These are phyloP conservation scores for Liquidambar formosana DNA, from an alignment of 164 flowering plant species.

Conservation along the genomic window DNA sequence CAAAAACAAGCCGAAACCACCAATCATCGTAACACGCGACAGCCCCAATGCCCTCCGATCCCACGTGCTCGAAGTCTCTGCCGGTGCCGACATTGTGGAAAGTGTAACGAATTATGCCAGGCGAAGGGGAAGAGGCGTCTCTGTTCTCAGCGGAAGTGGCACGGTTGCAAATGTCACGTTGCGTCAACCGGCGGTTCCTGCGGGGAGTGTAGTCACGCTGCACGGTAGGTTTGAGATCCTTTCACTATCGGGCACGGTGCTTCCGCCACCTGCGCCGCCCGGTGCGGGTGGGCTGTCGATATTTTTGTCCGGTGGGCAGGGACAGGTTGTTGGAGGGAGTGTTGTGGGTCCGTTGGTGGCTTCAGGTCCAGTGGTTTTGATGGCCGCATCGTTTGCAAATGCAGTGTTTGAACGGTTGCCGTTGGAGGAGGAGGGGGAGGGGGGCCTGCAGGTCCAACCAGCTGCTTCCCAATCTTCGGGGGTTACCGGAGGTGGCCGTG, in stretches of 20 bases:
- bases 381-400: conserved; percentile 50
- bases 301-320: conserved; percentile 48
- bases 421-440: conserved; percentile 37
- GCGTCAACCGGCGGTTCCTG: conserved; percentile 44
- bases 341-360: conserved; percentile 53
- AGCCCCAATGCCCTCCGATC: conserved; percentile 49
- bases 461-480: conserved; percentile 49
- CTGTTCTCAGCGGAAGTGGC: conserved; percentile 52
- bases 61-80: conserved; percentile 48
- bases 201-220: conserved; percentile 41
- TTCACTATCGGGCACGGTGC: conserved; percentile 47
- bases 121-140: conserved; percentile 46
- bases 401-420: conserved; percentile 52
- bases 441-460: conserved; percentile 28
- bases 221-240: conserved; percentile 61
- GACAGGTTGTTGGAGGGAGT: conserved; percentile 55
- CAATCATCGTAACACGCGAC: conserved; percentile 48
- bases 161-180: conserved; percentile 42
- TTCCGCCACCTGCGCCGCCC: conserved; percentile 58
- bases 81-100: conserved; percentile 48
- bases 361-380: conserved; percentile 44
- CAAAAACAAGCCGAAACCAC: conserved; percentile 63
- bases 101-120: conserved; percentile 39
- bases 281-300: conserved; percentile 47
- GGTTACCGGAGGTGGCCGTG: conserved; percentile 32